Conservation (phyloP, 139 green algal species). For the Desmodesmus armatus region DNA sequence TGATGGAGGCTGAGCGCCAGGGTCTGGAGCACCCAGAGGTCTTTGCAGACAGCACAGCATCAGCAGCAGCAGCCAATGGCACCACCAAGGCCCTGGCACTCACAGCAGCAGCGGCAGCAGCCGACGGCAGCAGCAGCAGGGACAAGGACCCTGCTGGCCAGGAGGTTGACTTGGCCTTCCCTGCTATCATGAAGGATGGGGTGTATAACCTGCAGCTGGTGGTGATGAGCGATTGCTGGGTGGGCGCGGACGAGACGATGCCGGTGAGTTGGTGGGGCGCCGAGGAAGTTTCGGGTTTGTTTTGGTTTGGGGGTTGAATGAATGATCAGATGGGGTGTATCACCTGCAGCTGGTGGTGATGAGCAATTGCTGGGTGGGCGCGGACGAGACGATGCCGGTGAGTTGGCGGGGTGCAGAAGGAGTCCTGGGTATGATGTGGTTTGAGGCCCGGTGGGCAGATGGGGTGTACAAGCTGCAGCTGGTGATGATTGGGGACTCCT, state of each 20-base stretch:
- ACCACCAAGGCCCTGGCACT: neutral
- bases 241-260: slow-evolving; percentile 80
- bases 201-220: slow-evolving; percentile 78
- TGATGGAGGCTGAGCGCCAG: slow-evolving; percentile 78
- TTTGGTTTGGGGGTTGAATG: no score
- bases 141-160: slow-evolving; percentile 53
- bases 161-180: slow-evolving; percentile 80
- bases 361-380: slow-evolving; percentile 89
- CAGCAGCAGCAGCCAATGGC: neutral
- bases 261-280: slow-evolving; percentile 49
- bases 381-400: slow-evolving; percentile 73
- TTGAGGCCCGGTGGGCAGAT: no score
- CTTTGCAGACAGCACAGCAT: neutral
- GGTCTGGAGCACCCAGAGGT: slow-evolving; percentile 58
- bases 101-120: neutral
- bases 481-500: neutral
- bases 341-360: slow-evolving; percentile 80
- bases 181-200: slow-evolving; percentile 56
- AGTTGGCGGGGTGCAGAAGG: neutral
- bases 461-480: neutral
- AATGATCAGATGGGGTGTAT: no score
- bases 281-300: no score
- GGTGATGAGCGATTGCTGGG: slow-evolving; percentile 86
- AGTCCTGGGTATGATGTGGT: no score
- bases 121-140: slow-evolving; percentile 1